Base-by-base conservation (phyloP, 352 stramenopile genomes). In the Phytophthora cryptogea region DNA sequence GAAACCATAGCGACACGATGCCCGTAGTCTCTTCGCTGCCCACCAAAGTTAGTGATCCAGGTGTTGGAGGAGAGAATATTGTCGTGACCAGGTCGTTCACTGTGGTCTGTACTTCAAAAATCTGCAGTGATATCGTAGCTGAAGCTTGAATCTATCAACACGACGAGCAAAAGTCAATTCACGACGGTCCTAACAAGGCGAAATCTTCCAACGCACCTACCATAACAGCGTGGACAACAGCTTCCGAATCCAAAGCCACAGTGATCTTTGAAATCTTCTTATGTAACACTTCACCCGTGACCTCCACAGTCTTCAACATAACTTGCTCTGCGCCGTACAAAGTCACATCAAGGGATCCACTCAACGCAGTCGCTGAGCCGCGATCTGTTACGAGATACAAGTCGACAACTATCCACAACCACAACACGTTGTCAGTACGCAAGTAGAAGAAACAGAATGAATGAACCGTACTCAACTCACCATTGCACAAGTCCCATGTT, bases 401-500 rank as follows among this genome's bases (percentile, higher is more conserved):
- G 17, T 68, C 59, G 1, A 66, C 68, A 47, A 76, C 72, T 78
- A 55, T 11, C 4, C 35, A 44, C 2, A 40, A 28, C 27, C 7
- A 48, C 10, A 44, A 46, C 43, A 32, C 20, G 0, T 16, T 17
- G 8, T 4, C 10, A 51, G 43, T 20, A 36, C 7, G 32, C 10
- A 46, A 7, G 4, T 13, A 8, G 8, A 3, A 51, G 2, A 9
- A 11, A 13, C 1, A 51, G 17, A 16, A 35, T n/a, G 30, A n/a
- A 40, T 4, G 14, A 20, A 8, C 0, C 1, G 14, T 41, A 11
- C n/a, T 41, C 8, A 26, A 45, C 52, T 27, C 42, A 78, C 73
- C 67, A 54, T 82, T 77, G 44, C 73, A 79, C 2, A 66, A 58
- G 52, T 82, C 73, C 62, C 70, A 71, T 1, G 59, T 42, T 28